Evolutionary conservation across 2,329 filamentous ascomycete genomes (phyloP).

Genomic region (Dendryphion nanum): DNA sequence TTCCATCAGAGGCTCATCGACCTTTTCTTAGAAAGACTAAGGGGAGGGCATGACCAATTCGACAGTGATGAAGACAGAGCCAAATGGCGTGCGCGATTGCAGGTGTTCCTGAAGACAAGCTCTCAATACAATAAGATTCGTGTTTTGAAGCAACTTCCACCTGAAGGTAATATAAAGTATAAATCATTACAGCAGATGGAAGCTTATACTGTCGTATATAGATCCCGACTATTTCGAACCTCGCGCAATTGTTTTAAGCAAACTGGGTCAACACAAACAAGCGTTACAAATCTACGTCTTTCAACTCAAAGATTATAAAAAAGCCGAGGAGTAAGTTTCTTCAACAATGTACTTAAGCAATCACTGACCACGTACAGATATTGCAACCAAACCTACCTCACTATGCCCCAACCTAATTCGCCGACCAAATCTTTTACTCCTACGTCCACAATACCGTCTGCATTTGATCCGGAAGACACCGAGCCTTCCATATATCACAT

Average conservation of each 20-base stretch:
- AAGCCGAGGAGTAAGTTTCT: slow-evolving; percentile 76
- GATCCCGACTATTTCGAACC: slow-evolving; percentile 86
- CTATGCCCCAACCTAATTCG: slow-evolving; percentile 22
- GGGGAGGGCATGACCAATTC: slow-evolving; percentile 28
- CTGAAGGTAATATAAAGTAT: slow-evolving; percentile 63
- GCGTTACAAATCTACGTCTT: slow-evolving; percentile 98
- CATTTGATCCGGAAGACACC: slow-evolving; percentile 51
- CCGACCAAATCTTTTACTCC: slow-evolving; percentile 42
- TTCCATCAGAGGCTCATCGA: slow-evolving; percentile 84
- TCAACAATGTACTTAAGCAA: slow-evolving; percentile 40
- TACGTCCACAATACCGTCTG: slow-evolving; percentile 28
- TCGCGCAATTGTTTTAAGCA: slow-evolving; percentile 85
- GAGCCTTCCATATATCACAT: slow-evolving; percentile 86
- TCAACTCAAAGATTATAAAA: slow-evolving; percentile 79
- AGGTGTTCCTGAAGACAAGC: slow-evolving; percentile 73
- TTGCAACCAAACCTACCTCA: slow-evolving; percentile 80
- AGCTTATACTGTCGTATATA: slow-evolving; percentile 36
- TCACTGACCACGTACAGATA: slow-evolving; percentile 49
- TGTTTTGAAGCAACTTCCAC: slow-evolving; percentile 74
- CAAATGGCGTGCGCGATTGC: slow-evolving; percentile 63
- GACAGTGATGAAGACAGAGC: slow-evolving; percentile 32
- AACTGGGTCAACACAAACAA: slow-evolving; percentile 94
- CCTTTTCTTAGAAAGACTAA: slow-evolving; percentile 61
- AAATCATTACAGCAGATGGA: background rate
- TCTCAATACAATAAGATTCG: slow-evolving; percentile 76